Percentiles rank a stretch among this genome's conserved stretches.
phyloP scores from a whole-genome alignment of 139 green algal genomes.

The Picochlorum sp. region DNA sequence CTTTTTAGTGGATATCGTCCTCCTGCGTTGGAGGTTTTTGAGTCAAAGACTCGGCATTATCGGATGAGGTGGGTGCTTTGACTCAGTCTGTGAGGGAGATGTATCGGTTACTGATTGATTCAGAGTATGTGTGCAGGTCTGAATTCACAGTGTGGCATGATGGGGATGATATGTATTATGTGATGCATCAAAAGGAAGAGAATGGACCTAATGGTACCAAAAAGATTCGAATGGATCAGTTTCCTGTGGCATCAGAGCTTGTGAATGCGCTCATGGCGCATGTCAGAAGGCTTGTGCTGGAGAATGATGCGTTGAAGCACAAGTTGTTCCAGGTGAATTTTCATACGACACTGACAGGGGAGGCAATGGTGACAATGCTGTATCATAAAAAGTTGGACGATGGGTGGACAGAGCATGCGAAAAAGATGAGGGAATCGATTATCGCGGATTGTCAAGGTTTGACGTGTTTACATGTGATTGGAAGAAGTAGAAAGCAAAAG shows the following conservation, averaged over 20 bases:
- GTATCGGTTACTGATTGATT: not conserved
- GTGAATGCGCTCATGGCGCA: constrained; percentile 76
- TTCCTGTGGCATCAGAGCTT: constrained; percentile 66
- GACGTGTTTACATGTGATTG: constrained; percentile 28
- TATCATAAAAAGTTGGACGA: constrained; percentile 79
- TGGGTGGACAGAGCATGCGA: constrained; percentile 36
- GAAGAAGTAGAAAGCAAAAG: constrained; percentile 69
- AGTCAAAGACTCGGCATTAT: constrained; percentile 45
- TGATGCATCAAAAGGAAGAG: constrained; percentile 60
- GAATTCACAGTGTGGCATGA: constrained; percentile 70
- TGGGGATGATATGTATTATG: constrained; percentile 44
- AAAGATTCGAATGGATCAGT: constrained; percentile 55
- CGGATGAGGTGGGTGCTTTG: constrained; percentile 60
- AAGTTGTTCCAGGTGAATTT: constrained; percentile 78
- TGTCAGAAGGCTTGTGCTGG: constrained; percentile 41
- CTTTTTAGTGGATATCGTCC: constrained; percentile 44
- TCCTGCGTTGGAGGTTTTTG: constrained; percentile 44
- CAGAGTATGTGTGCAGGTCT: constrained; percentile 20
- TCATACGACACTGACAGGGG: constrained; percentile 72
- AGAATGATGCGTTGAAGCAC: constrained; percentile 21
- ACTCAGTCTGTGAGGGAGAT: constrained; percentile 52
- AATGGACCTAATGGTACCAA: constrained; percentile 6
- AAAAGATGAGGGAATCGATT: constrained; percentile 12
- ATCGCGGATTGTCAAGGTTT: constrained; percentile 6
- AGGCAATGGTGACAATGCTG: constrained; percentile 77